Percentiles rank a stretch among this genome's conserved stretches.
Evolutionary conservation across 495 filamentous ascomycete genomes (phyloP).

Genomic region (Podospora pseudocomata): DNA sequence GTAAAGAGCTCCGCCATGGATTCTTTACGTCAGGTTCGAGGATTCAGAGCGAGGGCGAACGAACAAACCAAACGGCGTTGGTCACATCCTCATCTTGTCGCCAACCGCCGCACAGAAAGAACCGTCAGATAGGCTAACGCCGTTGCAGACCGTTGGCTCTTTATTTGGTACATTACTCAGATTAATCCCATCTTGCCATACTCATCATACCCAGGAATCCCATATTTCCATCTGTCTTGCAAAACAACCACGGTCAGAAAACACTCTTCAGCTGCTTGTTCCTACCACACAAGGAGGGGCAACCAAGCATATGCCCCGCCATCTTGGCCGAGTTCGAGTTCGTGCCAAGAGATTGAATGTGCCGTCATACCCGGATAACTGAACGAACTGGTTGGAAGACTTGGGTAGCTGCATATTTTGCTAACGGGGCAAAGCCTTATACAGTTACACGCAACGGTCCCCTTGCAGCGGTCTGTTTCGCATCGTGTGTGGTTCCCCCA

Average conservation of each 20-base stretch:
- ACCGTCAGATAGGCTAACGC: background rate
- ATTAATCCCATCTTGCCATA: background rate
- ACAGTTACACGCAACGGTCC: background rate
- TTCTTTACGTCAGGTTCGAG: conserved; percentile 4
- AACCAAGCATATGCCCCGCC: background rate
- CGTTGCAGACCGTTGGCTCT: background rate
- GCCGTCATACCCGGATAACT: background rate
- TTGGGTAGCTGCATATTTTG: background rate
- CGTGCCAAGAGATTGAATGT: background rate
- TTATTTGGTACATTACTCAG: background rate
- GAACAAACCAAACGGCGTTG: background rate
- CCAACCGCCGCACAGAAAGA: background rate
- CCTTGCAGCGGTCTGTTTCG: background rate
- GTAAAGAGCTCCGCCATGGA: background rate
- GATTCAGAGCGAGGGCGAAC: background rate
- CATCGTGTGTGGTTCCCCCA: too few species aligned
- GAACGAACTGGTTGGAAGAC: background rate
- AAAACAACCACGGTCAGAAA: background rate
- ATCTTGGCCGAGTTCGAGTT: background rate
- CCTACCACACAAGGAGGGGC: background rate
- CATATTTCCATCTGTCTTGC: background rate
- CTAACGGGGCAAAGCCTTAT: background rate
- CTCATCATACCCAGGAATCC: background rate
- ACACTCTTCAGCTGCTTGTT: background rate
- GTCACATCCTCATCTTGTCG: background rate